Percentiles rank a stretch among this genome's conserved stretches.
phyloP scores from a whole-genome alignment of 352 stramenopile species.

The Bremia lactucae region DNA sequence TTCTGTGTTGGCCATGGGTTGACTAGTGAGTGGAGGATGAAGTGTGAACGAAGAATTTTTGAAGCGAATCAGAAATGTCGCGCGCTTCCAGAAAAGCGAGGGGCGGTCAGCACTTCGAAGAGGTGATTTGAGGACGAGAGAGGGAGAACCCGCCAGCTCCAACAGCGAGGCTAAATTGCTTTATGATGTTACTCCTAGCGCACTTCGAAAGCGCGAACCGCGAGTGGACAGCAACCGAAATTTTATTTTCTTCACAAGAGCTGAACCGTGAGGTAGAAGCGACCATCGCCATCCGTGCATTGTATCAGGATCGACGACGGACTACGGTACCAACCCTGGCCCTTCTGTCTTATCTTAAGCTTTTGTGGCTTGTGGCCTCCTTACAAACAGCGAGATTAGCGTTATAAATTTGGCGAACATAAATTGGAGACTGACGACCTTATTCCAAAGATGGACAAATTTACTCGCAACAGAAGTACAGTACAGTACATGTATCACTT shows the following conservation, averaged over 20 bases:
- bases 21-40: slow-evolving; percentile 3
- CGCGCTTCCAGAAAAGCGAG: slow-evolving; percentile 8
- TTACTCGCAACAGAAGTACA: slow-evolving; percentile 6
- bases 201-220: slow-evolving; percentile 3
- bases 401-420: slow-evolving; percentile 6
- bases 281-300: slow-evolving; percentile 19
- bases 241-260: slow-evolving; percentile 25
- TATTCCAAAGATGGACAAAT: slow-evolving; percentile 26
- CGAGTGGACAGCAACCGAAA: slow-evolving; percentile 23
- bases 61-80: no score
- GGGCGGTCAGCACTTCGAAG: slow-evolving; percentile 8
- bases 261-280: slow-evolving; percentile 26
- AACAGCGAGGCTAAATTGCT: slow-evolving; percentile 22
- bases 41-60: no score
- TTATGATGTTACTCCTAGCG: slow-evolving; percentile 15
- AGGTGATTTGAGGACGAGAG: neutral
- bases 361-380: slow-evolving; percentile 2
- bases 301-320: slow-evolving; percentile 32
- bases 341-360: slow-evolving; percentile 21
- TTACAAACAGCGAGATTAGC: slow-evolving; percentile 18
- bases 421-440: slow-evolving; percentile 12
- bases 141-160: neutral
- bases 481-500: neutral
- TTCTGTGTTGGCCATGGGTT: slow-evolving; percentile 20
- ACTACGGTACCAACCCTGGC: slow-evolving; percentile 17